A percentile compares a stretch with the other conserved stretches of the same genome.
These are phyloP conservation scores for Pythium apleroticum DNA, from an alignment of 352 stramenopile genomes.

Conservation along the genomic window DNA sequence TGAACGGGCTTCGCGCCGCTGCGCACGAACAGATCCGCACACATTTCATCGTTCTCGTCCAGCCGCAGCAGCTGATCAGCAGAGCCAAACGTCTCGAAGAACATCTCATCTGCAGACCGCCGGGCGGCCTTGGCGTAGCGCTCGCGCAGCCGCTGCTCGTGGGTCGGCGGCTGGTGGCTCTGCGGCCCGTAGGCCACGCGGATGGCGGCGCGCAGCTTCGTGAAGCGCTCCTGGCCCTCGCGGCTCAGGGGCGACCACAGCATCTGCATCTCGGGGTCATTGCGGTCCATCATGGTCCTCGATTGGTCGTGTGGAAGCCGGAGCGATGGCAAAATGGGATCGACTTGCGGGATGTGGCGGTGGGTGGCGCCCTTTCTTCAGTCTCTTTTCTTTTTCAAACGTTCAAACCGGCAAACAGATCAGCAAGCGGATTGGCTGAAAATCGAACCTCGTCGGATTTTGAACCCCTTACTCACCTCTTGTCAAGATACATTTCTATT, in stretches of 20 bases:
- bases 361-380: neutral
- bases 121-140: slow-evolving; percentile 48
- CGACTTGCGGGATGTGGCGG: neutral
- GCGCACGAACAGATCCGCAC: slow-evolving; percentile 19
- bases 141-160: slow-evolving; percentile 34
- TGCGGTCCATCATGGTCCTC: slow-evolving; percentile 16
- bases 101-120: slow-evolving; percentile 54
- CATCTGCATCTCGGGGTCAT: slow-evolving; percentile 26
- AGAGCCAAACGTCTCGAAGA: slow-evolving; percentile 64
- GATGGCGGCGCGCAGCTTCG: slow-evolving; percentile 21
- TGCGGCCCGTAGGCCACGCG: slow-evolving; percentile 7
- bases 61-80: slow-evolving; percentile 42
- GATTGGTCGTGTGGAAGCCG: neutral
- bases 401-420: slow-evolving; percentile 22
- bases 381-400: slow-evolving; percentile 28
- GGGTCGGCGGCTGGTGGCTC: neutral
- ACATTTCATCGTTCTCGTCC: slow-evolving; percentile 22
- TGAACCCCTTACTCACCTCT: neutral
- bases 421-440: slow-evolving; percentile 16
- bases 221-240: slow-evolving; percentile 23
- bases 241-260: slow-evolving; percentile 31
- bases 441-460: slow-evolving; percentile 1
- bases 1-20: slow-evolving; percentile 2
- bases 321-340: neutral
- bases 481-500: neutral